Base-by-base conservation (phyloP, 352 stramenopile species). In the Pythium aquatile region DNA sequence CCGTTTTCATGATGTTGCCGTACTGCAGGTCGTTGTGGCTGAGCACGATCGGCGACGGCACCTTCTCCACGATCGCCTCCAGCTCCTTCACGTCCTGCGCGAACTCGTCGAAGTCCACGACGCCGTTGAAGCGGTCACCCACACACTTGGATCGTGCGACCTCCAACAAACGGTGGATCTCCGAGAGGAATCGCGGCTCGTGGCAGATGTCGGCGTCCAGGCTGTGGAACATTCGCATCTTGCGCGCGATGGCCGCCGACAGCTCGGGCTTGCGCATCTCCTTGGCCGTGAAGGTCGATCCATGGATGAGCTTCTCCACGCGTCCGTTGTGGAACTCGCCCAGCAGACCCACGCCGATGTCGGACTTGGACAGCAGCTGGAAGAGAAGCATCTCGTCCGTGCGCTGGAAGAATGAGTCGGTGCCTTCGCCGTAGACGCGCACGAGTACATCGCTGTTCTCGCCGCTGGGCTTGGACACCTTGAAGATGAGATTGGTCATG, bases 1-100 rank as follows among this genome's bases (percentile, higher is more conserved):
- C 78, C 26, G 75, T 88, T 33, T 76, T 78, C 77, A 98, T 93
- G 55, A 98, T 88, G 77, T 98, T 98, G 57, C 92, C 93, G 68
- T 94, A 93, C 62, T 98, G 87, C 62, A 98, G 67, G 70, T 98
- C 92, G 71, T 98, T 98, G 75, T 98, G 93, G 64, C 86, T 94
- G 51, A 98, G 75, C 52, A 97, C 87, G 35, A 91, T 54, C 33
- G 81, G 79, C 35, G 82, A 95, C 29, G 85, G 67, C 47, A 96
- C 84, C 14, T 75, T 17, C 11, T 66, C 74, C 20, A 91, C 69
- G 9, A 80, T 49, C 29, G 69, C 56, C 58, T 93, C 79, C 40
- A 93, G 60, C 48, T 85, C 79, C n/a, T 86, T 65, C 24, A 92
- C 60, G 57, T 89, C 76, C 0, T 59, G 46, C 0, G 32, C 69